Percentiles rank a stretch among this genome's conserved stretches.
Conservation (phyloP, 1,284 basidiomycete genomes). For the Malassezia brasiliensis region DNA sequence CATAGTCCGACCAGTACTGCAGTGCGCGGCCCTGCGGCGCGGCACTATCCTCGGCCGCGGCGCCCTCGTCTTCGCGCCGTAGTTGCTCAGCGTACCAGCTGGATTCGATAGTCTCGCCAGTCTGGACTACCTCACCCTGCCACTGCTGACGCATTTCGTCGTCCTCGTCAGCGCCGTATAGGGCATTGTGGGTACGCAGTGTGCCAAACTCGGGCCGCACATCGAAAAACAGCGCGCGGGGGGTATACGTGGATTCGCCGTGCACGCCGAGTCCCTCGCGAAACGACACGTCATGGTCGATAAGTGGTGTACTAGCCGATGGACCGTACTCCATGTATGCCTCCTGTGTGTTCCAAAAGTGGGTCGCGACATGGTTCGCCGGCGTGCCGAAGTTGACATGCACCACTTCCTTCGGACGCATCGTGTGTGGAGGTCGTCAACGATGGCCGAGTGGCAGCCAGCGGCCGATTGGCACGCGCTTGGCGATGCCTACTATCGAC, state of each 20-base stretch:
- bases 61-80: conserved; percentile 1
- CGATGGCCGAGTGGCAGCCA: conserved; percentile 4
- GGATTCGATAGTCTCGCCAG: not conserved
- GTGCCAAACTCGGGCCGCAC: conserved; percentile 34
- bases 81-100: conserved; percentile 1
- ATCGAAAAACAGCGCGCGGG: conserved; percentile 36
- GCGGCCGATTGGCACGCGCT: conserved; percentile 35
- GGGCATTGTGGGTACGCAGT: conserved; percentile 23
- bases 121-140: not conserved
- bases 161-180: conserved; percentile 21
- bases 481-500: conserved; percentile 51
- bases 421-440: conserved; percentile 7
- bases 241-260: conserved; percentile 35
- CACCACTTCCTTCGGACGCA: conserved; percentile 32
- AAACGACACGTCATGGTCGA: conserved; percentile 41
- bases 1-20: conserved; percentile 41
- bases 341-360: conserved; percentile 44
- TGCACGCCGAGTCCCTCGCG: conserved; percentile 27
- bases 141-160: not conserved
- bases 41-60: not conserved
- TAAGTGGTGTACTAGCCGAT: conserved; percentile 17
- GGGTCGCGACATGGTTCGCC: conserved; percentile 39
- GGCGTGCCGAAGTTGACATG: conserved; percentile 40
- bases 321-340: conserved; percentile 29
- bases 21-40: not conserved